Percentiles rank a stretch among this genome's conserved stretches.
Conservation (phyloP, 83 land plant species). For the Diphasiastrum complanatum region DNA sequence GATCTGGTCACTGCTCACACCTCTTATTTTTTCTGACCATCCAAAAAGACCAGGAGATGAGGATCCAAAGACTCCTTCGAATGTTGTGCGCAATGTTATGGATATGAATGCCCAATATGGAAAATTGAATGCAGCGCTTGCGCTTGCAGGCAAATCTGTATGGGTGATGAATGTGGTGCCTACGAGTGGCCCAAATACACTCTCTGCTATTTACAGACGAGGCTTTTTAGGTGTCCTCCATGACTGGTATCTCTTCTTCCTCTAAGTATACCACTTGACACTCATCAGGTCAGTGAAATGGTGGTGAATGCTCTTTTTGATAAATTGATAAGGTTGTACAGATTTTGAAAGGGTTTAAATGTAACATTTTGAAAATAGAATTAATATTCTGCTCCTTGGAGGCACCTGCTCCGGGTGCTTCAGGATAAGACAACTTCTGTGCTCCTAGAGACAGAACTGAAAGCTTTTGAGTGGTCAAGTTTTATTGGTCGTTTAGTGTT, state of each 20-base stretch:
- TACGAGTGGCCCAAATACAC: constrained; percentile 45
- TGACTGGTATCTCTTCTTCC: constrained; percentile 65
- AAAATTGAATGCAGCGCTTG: constrained; percentile 76
- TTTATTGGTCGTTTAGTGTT: too few species aligned
- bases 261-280: not conserved
- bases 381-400: too few species aligned
- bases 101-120: constrained; percentile 97
- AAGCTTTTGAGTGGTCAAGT: not conserved
- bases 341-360: not conserved
- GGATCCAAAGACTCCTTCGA: constrained; percentile 76
- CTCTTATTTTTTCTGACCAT: constrained; percentile 88
- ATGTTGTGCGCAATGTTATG: constrained; percentile 81
- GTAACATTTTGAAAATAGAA: not conserved
- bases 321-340: not conserved
- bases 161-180: constrained; percentile 99
- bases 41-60: constrained; percentile 96
- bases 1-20: constrained; percentile 91
- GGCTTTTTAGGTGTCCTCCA: constrained; percentile 86
- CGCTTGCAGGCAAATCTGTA: constrained; percentile 60
- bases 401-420: too few species aligned
- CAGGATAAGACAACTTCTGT: not conserved
- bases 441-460: too few species aligned
- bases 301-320: not conserved
- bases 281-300: not conserved
- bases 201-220: constrained; percentile 67